Conservation (phyloP, 768 basidiomycete genomes). For the Paxillus involutus region DNA sequence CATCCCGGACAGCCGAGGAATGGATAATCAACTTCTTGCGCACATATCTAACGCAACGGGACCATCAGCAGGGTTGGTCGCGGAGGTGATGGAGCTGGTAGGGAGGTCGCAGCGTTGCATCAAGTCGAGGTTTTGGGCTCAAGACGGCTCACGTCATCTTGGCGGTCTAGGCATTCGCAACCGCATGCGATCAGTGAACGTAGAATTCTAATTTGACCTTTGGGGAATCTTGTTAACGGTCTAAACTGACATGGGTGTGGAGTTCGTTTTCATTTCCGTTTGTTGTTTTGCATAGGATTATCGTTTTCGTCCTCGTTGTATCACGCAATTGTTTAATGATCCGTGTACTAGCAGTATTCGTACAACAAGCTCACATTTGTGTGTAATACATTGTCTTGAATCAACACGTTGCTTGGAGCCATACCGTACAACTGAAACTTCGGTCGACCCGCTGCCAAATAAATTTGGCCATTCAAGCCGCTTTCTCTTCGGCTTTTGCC, state of each 20-base stretch:
- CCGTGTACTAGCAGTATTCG: conserved; percentile 10
- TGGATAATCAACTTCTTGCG: neutral
- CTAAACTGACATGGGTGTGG: neutral
- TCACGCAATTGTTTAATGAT: conserved; percentile 16
- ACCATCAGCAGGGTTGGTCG: neutral
- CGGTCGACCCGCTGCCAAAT: neutral
- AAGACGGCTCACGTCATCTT: no score
- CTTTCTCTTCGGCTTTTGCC: conserved; percentile 15
- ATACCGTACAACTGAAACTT: neutral
- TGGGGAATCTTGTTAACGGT: neutral
- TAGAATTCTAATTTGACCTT: neutral
- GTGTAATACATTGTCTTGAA: conserved; percentile 12
- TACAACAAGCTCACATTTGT: conserved; percentile 9
- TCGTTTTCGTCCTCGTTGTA: conserved; percentile 17
- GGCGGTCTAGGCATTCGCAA: neutral
- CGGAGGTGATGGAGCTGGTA: neutral
- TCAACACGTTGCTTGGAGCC: neutral
- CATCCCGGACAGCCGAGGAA: neutral
- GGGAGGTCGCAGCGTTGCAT: neutral
- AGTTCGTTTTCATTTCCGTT: neutral
- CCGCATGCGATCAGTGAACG: neutral
- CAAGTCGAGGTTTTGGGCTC: neutral
- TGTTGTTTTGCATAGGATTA: conserved; percentile 30
- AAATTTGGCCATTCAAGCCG: neutral
- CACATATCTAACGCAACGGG: neutral